These are phyloP conservation scores for Pseudogymnoascus pannorum DNA, from an alignment of 2,329 filamentous ascomycete genomes.

Conservation along the genomic window DNA sequence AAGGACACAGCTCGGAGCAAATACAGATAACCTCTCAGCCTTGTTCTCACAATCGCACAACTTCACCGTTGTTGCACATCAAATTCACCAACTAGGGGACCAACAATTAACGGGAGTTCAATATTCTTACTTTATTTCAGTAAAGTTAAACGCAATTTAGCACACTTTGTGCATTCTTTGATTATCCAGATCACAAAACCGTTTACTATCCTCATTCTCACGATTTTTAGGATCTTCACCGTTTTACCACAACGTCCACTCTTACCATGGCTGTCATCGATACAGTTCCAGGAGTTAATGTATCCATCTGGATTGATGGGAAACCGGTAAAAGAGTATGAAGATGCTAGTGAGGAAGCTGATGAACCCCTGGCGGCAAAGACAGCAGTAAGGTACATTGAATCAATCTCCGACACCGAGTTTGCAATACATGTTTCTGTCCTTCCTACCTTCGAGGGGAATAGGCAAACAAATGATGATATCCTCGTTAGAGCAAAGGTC, in stretches of 20 bases:
- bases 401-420: background rate
- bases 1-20: background rate
- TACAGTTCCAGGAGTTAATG: conserved; percentile 20
- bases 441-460: background rate
- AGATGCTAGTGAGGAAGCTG: background rate
- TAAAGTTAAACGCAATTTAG: no score
- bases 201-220: background rate
- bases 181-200: background rate
- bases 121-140: background rate
- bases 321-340: conserved; percentile 19
- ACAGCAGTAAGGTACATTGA: background rate
- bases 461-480: background rate
- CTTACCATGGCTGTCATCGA: conserved; percentile 22
- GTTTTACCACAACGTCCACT: background rate
- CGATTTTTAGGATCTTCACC: background rate
- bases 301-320: conserved; percentile 21
- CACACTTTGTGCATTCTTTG: background rate
- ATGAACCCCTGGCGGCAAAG: background rate
- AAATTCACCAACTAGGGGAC: background rate
- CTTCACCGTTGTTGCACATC: background rate
- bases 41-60: background rate
- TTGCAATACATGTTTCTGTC: background rate
- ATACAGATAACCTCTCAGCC: background rate
- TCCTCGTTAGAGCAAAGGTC: background rate
- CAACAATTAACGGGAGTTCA: background rate